Evolutionary conservation across 2,329 filamentous ascomycete genomes (phyloP).

Genomic region (Aureobasidium sp.): DNA sequence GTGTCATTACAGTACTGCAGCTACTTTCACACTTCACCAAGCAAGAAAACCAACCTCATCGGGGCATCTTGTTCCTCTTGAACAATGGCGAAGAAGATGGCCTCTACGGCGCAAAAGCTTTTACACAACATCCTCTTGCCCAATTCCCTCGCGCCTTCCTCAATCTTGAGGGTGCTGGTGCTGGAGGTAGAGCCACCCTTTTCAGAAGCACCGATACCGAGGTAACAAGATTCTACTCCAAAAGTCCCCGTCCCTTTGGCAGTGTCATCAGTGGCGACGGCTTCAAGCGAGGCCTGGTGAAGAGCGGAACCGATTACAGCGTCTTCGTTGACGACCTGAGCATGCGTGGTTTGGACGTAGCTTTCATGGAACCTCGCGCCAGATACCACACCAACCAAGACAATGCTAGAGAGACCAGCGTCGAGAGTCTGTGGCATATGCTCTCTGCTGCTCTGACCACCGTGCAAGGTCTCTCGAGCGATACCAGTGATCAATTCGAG

Average conservation of each 20-base stretch:
- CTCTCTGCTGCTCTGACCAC: conserved; percentile 75
- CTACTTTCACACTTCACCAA: conserved; percentile 79
- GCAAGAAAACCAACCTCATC: conserved; percentile 60
- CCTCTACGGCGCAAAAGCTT: conserved; percentile 77
- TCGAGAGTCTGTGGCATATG: conserved; percentile 83
- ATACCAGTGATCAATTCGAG: conserved; percentile 60
- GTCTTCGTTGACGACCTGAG: conserved; percentile 73
- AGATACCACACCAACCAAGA: conserved; percentile 91
- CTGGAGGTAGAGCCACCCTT: conserved; percentile 77
- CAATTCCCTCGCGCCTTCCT: conserved; percentile 80
- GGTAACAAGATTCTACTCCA: conserved; percentile 71
- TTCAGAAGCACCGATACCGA: conserved; percentile 86
- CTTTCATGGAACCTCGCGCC: conserved; percentile 80
- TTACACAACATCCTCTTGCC: conserved; percentile 73
- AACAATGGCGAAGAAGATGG: conserved; percentile 97
- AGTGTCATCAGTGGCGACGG: conserved; percentile 76
- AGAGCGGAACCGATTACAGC: conserved; percentile 83
- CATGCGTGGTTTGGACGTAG: conserved; percentile 81
- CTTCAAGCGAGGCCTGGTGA: conserved; percentile 70
- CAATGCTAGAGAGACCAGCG: conserved; percentile 70
- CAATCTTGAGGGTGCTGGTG: conserved; percentile 91
- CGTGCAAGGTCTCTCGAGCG: conserved; percentile 61
- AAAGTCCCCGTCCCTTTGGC: conserved; percentile 69
- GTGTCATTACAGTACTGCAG: conserved; percentile 79
- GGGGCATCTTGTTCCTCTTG: conserved; percentile 75